Base-by-base conservation (phyloP, 1,284 basidiomycete genomes). In the Singerocomus inundabilis region DNA sequence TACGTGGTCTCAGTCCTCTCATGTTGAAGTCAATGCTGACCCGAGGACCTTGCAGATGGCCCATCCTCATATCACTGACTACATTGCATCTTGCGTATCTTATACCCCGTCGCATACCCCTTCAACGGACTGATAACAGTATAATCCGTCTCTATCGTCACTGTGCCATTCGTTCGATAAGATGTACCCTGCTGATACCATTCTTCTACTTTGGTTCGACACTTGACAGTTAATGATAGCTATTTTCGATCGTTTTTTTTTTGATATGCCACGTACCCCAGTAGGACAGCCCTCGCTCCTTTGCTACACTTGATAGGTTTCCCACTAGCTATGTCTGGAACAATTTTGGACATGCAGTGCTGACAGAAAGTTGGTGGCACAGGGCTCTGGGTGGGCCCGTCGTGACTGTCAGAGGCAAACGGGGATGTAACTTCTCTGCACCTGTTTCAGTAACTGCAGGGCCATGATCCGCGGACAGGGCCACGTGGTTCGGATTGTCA, bases 51-150 rank as follows among this genome's bases (percentile, higher is more conserved):
- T 42, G 15, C 46, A 69, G 60, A 66, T 56, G 67, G 33, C 51
- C 53, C 60, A 60, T 50, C 55, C 28, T 51, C 51, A 65, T 62
- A 58, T 65, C 54, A 64, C 62, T 57, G 40, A 55, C 49, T 33
- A 41, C 52, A 58, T 45, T 21, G 54, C 64, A 67, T 56, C 34
- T 54, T 59, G 55, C 55, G 35, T 52, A 50, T 56, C 45, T 49
- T 52, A 51, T 36, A 47, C 39, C 40, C 44, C 53, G 47, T 43
- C 50, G 38, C 51, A 69, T 66, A 68, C 62, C 62, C 55, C 51
- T 32, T 44, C 64, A 68, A 64, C 45, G 51, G 35, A 54, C 57
- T 44, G 49, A 66, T 55, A 61, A 55, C 51, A 57, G 18, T 53
- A 57, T 66, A 63, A 55, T 63, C 53, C 53, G 46, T 16, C 39